Percentiles rank a stretch among this genome's conserved stretches.
These are phyloP conservation scores for Lachnellula hyalina DNA, from an alignment of 2,329 filamentous ascomycete genomes.

Conservation along the genomic window DNA sequence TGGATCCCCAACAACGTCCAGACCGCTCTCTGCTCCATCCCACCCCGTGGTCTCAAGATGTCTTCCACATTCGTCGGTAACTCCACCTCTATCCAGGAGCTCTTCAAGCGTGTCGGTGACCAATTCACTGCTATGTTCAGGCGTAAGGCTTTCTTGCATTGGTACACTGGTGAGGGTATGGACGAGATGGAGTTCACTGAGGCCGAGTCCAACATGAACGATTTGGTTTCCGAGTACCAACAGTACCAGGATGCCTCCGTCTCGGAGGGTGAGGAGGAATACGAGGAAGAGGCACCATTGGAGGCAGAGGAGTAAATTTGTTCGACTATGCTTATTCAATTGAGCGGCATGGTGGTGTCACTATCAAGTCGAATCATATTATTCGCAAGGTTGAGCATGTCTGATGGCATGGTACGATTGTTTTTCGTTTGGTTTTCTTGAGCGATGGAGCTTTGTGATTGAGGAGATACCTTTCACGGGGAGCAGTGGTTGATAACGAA, in stretches of 20 bases:
- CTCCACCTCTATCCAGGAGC: conserved; percentile 99
- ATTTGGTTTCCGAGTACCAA: conserved; percentile 98
- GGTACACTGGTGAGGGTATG: conserved; percentile 99
- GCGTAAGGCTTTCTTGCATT: conserved; percentile 99
- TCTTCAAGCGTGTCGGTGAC: conserved; percentile 99
- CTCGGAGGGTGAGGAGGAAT: conserved; percentile 93
- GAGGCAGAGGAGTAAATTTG: conserved; percentile 56
- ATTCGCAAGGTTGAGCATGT: conserved; percentile 24
- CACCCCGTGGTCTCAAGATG: conserved; percentile 97
- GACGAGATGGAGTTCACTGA: conserved; percentile 99
- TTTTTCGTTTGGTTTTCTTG: conserved; percentile 25
- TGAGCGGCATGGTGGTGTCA: conserved; percentile 17
- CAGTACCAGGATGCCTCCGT: conserved; percentile 99
- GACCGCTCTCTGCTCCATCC: conserved; percentile 98
- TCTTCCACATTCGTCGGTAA: conserved; percentile 98
- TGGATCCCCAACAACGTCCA: conserved; percentile 99
- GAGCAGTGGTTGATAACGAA: conserved; percentile 16
- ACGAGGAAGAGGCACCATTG: conserved; percentile 71
- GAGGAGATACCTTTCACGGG: conserved; percentile 21
- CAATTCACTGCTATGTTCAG: conserved; percentile 99
- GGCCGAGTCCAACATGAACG: conserved; percentile 99
- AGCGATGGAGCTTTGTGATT: conserved; percentile 23
- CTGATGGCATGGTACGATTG: conserved; percentile 8
- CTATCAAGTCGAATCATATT: conserved; percentile 21
- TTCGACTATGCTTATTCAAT: conserved; percentile 14